Evolutionary conservation across 495 filamentous ascomycete genomes (phyloP), one percentile per base, ranked within the genome.

Genomic region (Talaromyces trachyspermus): DNA sequence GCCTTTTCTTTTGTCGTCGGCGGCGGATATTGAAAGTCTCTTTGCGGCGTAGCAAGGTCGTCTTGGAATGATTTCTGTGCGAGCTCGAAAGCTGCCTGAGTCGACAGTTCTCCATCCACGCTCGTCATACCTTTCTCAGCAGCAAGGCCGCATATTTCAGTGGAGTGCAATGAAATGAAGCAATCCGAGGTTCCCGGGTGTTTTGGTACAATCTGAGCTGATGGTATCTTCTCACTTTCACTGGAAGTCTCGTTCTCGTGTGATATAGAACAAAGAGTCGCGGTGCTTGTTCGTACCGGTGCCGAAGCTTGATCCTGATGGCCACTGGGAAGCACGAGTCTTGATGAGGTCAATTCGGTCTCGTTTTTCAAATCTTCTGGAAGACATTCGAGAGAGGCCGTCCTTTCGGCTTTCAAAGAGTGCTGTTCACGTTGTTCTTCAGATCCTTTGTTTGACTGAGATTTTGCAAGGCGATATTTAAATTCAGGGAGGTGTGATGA

Each of bases 21-120:
- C 8, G 43, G 26, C 8, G 27, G 20, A 38, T 12, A 7, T 26
- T 40, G 19, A 42, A 19, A n/a, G 14, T 53, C 40, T 32, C 48
- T 43, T 23, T 54, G 55, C 10, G 60, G 65, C 23, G 63, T 73
- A 14, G 62, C 54, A 11, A 75, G 40, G 22, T 73, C 68, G 22
- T 73, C 60, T 30, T 74, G 68, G 35, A 77, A 75, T 0, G 66
- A 72, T 19, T 56, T 63, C 44, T 74, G 71, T 10, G 72, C 72
- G 43, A 67, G 63, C 4, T 65, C 39, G n/a, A 75, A 51, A 10
- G 74, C 74, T 27, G 69, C 71, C 33, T 76, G 74, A 1, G 74
- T 77, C 1, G 72, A 74, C 17, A 75, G 56, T 19, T 70, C 62
- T 2, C 58, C 51, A 23, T 72, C 72, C 2, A 50, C 51, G 46